Evolutionary conservation across 1,139 yeast species (phyloP), one percentile per base, ranked within the genome.

Genomic region (Martiniozyma asiatica): DNA sequence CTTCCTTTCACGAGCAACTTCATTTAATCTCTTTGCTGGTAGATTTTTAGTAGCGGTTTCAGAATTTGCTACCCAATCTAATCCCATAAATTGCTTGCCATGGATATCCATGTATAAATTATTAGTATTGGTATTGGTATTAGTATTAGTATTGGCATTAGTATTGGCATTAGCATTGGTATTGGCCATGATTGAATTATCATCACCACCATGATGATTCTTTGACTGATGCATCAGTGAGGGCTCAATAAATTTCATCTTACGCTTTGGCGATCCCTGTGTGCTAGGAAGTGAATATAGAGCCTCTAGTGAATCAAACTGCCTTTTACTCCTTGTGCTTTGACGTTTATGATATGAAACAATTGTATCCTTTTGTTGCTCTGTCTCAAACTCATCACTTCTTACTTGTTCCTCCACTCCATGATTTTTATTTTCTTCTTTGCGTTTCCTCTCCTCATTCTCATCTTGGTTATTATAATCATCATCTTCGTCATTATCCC

Each of bases 401-500:
- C n/a, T n/a, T n/a, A n/a, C n/a, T n/a, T n/a, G n/a, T n/a, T n/a
- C n/a, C n/a, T n/a, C n/a, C n/a, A n/a, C n/a, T n/a, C n/a, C n/a
- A n/a, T n/a, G n/a, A n/a, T n/a, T n/a, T n/a, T n/a, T n/a, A n/a
- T n/a, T n/a, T n/a, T n/a, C n/a, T n/a, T n/a, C n/a, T n/a, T n/a
- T n/a, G n/a, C n/a, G n/a, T n/a, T n/a, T n/a, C n/a, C n/a, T n/a
- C n/a, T n/a, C n/a, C n/a, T n/a, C n/a, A n/a, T n/a, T n/a, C n/a
- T n/a, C n/a, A 22, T 19, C 30, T 11, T 30, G 30, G 14, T 22
- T 27, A 4, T 19, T 20, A 6, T 12, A 24, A 6, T 29, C 26
- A n/a, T 18, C 17, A 14, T 31, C 26, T 9, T 29, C 33, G 15
- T 31, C 26, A 6, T 30, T 33, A 10, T 35, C 31, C 4, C 29